These are phyloP conservation scores for Gossypium lobatum DNA, from an alignment of 441 rosid genomes.

Conservation along the genomic window DNA sequence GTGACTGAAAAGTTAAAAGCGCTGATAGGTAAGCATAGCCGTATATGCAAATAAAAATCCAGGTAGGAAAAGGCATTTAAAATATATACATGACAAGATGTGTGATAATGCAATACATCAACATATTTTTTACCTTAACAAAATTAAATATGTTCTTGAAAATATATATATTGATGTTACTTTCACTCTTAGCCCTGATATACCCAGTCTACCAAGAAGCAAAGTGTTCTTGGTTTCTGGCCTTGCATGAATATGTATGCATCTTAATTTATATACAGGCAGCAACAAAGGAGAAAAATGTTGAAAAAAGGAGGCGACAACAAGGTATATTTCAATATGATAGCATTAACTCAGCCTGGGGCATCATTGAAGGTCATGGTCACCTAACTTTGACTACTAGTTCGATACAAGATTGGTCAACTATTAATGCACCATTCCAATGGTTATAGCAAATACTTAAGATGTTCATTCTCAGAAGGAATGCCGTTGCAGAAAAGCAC, in stretches of 20 bases:
- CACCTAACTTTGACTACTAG: neutral
- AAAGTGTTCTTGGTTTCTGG: neutral
- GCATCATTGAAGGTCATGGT: neutral
- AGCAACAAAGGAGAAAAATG: too few species aligned
- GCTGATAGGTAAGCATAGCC: constrained; percentile 17
- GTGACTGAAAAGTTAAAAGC: constrained; percentile 48
- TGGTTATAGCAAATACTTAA: neutral
- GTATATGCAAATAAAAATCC: too few species aligned
- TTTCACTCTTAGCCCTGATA: neutral
- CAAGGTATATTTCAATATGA: too few species aligned
- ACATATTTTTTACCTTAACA: neutral
- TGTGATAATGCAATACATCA: neutral
- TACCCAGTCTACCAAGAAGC: neutral
- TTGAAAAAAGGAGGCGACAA: too few species aligned
- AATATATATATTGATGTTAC: neutral
- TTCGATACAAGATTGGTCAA: neutral
- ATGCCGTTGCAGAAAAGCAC: neutral
- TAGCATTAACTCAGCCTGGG: too few species aligned
- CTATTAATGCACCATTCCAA: neutral
- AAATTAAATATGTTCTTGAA: neutral
- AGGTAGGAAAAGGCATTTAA: too few species aligned
- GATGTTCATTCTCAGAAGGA: neutral
- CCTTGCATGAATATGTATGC: too few species aligned
- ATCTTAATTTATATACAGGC: too few species aligned
- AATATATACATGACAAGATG: neutral